A percentile compares a stretch with the other conserved stretches of the same genome.
Conservation (phyloP, 345 rosid species). For the Fremontodendron californicum region DNA sequence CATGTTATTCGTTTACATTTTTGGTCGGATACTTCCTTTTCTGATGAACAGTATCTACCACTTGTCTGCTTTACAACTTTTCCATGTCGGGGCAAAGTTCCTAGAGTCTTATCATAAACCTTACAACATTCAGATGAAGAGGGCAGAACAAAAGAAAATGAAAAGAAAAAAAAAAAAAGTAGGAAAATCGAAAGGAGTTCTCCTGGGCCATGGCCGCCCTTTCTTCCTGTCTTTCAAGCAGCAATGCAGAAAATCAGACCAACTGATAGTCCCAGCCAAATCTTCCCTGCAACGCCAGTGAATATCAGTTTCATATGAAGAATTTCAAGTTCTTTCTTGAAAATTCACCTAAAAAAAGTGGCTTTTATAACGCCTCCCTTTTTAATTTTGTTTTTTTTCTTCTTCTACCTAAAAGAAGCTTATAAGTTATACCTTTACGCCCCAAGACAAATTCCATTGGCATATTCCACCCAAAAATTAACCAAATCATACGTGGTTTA, state of each 20-base stretch:
- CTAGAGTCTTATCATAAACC: neutral
- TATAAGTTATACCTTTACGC: neutral
- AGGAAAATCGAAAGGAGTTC: neutral
- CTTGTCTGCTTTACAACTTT: neutral
- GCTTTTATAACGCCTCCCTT: neutral
- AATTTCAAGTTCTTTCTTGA: too few species aligned
- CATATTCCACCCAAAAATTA: slow-evolving; percentile 15
- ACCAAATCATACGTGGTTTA: neutral
- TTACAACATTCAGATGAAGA: neutral
- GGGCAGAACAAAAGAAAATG: neutral
- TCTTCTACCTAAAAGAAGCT: neutral
- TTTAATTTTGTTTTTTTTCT: neutral
- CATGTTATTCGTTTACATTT: neutral
- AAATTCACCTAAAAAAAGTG: too few species aligned
- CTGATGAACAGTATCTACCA: neutral
- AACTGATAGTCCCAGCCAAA: slow-evolving; percentile 17
- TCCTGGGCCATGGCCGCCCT: neutral
- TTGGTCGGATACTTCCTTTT: neutral
- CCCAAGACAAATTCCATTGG: slow-evolving; percentile 16
- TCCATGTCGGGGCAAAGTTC: neutral
- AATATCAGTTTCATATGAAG: neutral
- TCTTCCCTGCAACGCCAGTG: slow-evolving; percentile 28
- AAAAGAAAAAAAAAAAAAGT: neutral
- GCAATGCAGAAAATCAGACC: slow-evolving; percentile 4
- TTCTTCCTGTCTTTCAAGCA: neutral